Conservation (phyloP, 441 rosid species). For the Gossypium aridum region DNA sequence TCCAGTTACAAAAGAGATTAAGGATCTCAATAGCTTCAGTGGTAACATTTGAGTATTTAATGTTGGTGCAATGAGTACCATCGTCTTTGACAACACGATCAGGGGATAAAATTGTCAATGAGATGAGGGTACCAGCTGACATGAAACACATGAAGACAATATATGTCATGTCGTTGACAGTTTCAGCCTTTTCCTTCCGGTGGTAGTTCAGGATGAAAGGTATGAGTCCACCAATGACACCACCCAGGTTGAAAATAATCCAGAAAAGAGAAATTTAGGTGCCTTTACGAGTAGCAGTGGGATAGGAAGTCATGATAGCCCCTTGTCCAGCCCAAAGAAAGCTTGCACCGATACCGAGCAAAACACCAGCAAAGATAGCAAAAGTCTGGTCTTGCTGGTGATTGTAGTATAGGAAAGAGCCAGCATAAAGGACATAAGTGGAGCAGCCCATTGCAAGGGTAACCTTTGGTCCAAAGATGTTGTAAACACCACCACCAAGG, state of each 20-base stretch:
- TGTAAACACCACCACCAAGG: slow-evolving; percentile 62
- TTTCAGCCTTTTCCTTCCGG: slow-evolving; percentile 24
- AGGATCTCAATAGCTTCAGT: slow-evolving; percentile 33
- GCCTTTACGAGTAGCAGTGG: slow-evolving; percentile 46
- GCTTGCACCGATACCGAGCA: slow-evolving; percentile 60
- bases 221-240: slow-evolving; percentile 60
- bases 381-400: slow-evolving; percentile 42
- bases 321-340: slow-evolving; percentile 69
- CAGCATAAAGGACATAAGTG: slow-evolving; percentile 58
- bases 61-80: slow-evolving; percentile 30
- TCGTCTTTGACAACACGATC: slow-evolving; percentile 46
- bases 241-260: slow-evolving; percentile 62
- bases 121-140: slow-evolving; percentile 36
- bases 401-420: slow-evolving; percentile 62
- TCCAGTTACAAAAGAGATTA: slow-evolving; percentile 48
- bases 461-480: slow-evolving; percentile 53
- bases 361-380: slow-evolving; percentile 42
- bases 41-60: slow-evolving; percentile 20
- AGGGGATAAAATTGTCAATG: slow-evolving; percentile 42
- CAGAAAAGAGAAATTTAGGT: slow-evolving; percentile 53
- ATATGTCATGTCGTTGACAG: slow-evolving; percentile 54
- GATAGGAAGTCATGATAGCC: slow-evolving; percentile 69
- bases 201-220: slow-evolving; percentile 49
- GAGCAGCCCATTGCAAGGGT: slow-evolving; percentile 52
- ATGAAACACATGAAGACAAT: slow-evolving; percentile 63